phyloP scores from a whole-genome alignment of 2,329 filamentous ascomycete species.

The Thielaviopsis cerberus region DNA sequence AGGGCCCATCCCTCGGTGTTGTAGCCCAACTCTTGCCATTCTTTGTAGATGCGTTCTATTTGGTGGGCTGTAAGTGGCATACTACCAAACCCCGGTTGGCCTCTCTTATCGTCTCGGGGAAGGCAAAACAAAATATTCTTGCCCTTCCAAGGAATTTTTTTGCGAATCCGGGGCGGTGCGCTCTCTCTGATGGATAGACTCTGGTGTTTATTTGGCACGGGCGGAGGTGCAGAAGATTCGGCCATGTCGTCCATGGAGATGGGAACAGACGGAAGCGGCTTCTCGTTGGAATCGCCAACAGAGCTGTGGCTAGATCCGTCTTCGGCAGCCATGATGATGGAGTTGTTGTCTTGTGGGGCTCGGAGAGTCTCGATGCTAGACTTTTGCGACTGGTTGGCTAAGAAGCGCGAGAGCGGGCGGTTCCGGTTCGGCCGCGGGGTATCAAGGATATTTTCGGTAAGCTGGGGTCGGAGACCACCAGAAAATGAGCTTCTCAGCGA shows the following conservation, averaged over 20 bases:
- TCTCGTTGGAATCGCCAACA: conserved; percentile 4
- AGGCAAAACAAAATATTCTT: conserved; percentile 56
- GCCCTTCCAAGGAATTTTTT: conserved; percentile 56
- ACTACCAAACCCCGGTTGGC: conserved; percentile 33
- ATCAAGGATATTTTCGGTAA: conserved; percentile 20
- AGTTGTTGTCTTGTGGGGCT: conserved; percentile 1
- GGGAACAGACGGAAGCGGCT: conserved; percentile 7
- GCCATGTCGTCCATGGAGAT: not conserved
- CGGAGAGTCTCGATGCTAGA: conserved; percentile 38
- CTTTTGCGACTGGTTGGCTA: conserved; percentile 21
- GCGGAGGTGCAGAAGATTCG: conserved; percentile 1
- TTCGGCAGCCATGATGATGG: conserved; percentile 9
- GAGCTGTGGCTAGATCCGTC: not conserved
- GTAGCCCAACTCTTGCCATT: conserved; percentile 54
- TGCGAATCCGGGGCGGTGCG: conserved; percentile 41
- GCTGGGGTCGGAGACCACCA: conserved; percentile 32
- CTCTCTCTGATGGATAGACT: conserved; percentile 21
- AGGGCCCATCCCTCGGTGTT: conserved; percentile 50
- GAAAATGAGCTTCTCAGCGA: conserved; percentile 49
- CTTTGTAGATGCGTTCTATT: conserved; percentile 41
- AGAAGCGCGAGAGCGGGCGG: conserved; percentile 9
- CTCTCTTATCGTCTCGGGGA: conserved; percentile 48
- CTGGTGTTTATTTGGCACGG: conserved; percentile 17
- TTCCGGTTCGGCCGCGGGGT: conserved; percentile 27
- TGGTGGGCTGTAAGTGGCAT: conserved; percentile 36